Evolutionary conservation across 73 alveolate species (phyloP), one percentile per base, ranked within the genome.

Genomic region (Paramecium tetraurelia): DNA sequence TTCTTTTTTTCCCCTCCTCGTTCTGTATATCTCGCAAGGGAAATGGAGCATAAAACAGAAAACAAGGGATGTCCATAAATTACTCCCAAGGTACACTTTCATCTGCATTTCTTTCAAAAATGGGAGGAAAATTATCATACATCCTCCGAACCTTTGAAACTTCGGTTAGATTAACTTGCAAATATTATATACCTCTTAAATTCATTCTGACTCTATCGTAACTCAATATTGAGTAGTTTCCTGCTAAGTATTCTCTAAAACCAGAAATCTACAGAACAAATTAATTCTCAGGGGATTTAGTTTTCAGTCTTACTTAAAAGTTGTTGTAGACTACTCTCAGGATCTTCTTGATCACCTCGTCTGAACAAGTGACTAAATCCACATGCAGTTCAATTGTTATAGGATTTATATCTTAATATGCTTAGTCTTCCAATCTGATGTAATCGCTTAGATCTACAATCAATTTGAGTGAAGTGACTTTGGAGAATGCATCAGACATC

Each of bases 121-220:
- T 89, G 1, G 94, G 94, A 14, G 94, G 94, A 44, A 89, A 89
- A 50, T 89, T 38, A 22, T 69, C 89, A 22, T 50, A 70, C 46
- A 70, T 38, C 43, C 35, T 27, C 33, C 84, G 71, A 2, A 46
- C 70, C 21, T 31, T 89, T 0, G 92, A 70, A 41, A 89, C 70
- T 71, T 89, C 94, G 27, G 94, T 89, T 53, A 89, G 68, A 33
- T 71, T 44, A n/a, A 89, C 89, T 31, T 89, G 63, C 48, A 89
- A 33, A 29, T 63, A 68, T 29, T 94, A 94, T 7, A 92, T 93
- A 83, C 96, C 96, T 76, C 98, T 92, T 41, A 97, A 93, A 76
- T 95, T 94, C 70, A 92, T 76, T 85, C 99, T 93, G 20, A 97
- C 98, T 86, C 98, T 95, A 83, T 96, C 98, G 72, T 96, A 97